Conservation (phyloP, 1,284 basidiomycete genomes). For the Melampsora abietis-canadensis region DNA sequence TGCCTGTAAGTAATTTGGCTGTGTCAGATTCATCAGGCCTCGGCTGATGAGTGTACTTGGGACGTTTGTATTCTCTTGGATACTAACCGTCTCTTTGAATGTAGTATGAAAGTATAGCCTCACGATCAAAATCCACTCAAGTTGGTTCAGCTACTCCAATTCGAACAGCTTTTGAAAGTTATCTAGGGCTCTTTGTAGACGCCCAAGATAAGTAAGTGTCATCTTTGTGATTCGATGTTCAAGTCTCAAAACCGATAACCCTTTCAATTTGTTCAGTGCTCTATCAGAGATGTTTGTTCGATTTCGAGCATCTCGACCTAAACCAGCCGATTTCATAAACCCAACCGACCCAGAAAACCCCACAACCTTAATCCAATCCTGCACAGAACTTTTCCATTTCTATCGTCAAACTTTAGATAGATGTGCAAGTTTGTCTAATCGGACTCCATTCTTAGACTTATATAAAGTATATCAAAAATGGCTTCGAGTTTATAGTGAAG, state of each 20-base stretch:
- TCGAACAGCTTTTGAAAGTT: slow-evolving; percentile 81
- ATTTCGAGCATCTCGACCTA: slow-evolving; percentile 66
- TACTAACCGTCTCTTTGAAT: background rate
- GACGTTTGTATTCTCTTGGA: background rate
- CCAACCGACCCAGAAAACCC: slow-evolving; percentile 56
- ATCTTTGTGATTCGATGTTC: background rate
- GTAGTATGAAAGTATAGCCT: slow-evolving; percentile 55
- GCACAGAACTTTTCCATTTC: slow-evolving; percentile 94
- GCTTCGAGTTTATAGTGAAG: slow-evolving; percentile 87
- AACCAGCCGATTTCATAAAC: slow-evolving; percentile 58
- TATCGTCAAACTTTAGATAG: slow-evolving; percentile 93
- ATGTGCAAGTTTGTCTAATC: slow-evolving; percentile 77
- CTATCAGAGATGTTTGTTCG: slow-evolving; percentile 75
- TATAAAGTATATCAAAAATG: slow-evolving; percentile 82
- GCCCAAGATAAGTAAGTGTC: slow-evolving; percentile 80
- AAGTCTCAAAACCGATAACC: background rate
- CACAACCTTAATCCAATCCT: slow-evolving; percentile 77
- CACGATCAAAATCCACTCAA: slow-evolving; percentile 48
- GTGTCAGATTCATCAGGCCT: background rate
- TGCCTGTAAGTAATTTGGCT: slow-evolving; percentile 32
- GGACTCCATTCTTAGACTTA: slow-evolving; percentile 74
- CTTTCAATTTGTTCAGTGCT: slow-evolving; percentile 58
- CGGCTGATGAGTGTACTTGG: background rate
- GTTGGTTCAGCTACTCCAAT: slow-evolving; percentile 61
- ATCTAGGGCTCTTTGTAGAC: slow-evolving; percentile 88